These are phyloP conservation scores for Thymus quinquecostatus DNA, from an alignment of 257 asterid genomes.

Conservation along the genomic window DNA sequence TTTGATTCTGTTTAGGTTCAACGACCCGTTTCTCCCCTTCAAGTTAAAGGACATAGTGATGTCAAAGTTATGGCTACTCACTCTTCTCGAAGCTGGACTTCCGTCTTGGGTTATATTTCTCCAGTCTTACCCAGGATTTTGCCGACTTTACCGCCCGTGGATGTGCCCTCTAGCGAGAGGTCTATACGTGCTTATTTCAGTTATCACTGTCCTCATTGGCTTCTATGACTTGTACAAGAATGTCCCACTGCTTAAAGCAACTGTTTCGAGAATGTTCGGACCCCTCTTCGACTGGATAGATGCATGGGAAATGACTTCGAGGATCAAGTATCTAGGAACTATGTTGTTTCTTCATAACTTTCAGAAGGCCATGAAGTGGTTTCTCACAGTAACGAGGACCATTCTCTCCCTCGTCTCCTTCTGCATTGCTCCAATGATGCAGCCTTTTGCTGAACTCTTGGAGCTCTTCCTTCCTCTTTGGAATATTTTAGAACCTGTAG, in stretches of 20 bases:
- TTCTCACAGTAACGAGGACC: conserved; percentile 51
- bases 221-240: conserved; percentile 84
- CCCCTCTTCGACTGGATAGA: conserved; percentile 90
- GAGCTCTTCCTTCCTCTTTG: conserved; percentile 61
- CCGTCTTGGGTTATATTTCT: conserved; percentile 87
- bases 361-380: conserved; percentile 76
- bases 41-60: conserved; percentile 61
- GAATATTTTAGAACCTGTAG: conserved; percentile 44
- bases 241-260: conserved; percentile 76
- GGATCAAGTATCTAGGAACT: conserved; percentile 78
- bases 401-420: conserved; percentile 45
- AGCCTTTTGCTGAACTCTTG: conserved; percentile 52
- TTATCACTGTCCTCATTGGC: conserved; percentile 79
- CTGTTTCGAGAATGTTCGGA: conserved; percentile 77
- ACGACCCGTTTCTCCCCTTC: conserved; percentile 72
- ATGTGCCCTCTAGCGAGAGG: conserved; percentile 86
- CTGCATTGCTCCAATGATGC: conserved; percentile 48
- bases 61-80: conserved; percentile 65
- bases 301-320: conserved; percentile 83
- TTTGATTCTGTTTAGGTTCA: conserved; percentile 60
- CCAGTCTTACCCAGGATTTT: conserved; percentile 82
- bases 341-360: conserved; percentile 81
- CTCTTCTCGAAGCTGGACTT: conserved; percentile 79
- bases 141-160: conserved; percentile 88
- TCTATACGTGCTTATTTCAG: conserved; percentile 63